Evolutionary conservation across 352 stramenopile genomes (phyloP).

Genomic region (Detonula confervacea): DNA sequence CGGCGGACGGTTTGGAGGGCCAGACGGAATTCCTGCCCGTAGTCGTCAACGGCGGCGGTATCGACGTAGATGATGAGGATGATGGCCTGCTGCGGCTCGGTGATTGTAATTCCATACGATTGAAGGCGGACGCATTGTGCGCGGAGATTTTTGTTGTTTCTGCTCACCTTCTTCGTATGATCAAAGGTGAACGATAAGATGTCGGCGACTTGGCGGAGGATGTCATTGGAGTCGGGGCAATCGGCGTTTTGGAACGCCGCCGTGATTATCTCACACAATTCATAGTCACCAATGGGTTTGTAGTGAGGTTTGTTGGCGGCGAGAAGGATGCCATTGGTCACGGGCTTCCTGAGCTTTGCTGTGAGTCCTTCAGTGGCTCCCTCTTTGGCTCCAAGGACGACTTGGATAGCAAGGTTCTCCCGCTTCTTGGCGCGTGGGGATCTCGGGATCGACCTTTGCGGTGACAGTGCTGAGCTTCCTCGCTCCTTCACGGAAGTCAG

Average conservation of each 20-base stretch:
- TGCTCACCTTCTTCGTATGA: too few relatives aligned
- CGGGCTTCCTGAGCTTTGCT: background rate
- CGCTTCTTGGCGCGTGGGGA: too few relatives aligned
- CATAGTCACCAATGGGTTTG: constrained; percentile 14
- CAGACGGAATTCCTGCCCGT: too few relatives aligned
- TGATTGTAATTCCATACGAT: too few relatives aligned
- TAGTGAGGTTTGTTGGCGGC: background rate
- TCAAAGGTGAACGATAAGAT: background rate
- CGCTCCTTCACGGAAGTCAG: too few relatives aligned
- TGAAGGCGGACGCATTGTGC: too few relatives aligned
- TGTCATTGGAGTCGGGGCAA: background rate
- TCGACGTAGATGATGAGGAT: background rate
- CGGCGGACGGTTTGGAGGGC: too few relatives aligned
- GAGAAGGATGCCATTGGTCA: constrained; percentile 2
- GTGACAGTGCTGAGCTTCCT: too few relatives aligned
- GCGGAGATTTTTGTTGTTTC: too few relatives aligned
- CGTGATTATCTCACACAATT: background rate
- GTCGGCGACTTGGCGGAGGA: background rate
- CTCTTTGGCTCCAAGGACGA: constrained; percentile 15
- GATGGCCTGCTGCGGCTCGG: background rate
- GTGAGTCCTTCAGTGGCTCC: background rate
- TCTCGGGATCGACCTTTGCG: too few relatives aligned
- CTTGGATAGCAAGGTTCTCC: background rate
- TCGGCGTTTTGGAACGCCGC: background rate
- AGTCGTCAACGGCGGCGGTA: background rate